phyloP scores from a whole-genome alignment of 768 basidiomycete genomes.

The Termitomyces eurrhizus region DNA sequence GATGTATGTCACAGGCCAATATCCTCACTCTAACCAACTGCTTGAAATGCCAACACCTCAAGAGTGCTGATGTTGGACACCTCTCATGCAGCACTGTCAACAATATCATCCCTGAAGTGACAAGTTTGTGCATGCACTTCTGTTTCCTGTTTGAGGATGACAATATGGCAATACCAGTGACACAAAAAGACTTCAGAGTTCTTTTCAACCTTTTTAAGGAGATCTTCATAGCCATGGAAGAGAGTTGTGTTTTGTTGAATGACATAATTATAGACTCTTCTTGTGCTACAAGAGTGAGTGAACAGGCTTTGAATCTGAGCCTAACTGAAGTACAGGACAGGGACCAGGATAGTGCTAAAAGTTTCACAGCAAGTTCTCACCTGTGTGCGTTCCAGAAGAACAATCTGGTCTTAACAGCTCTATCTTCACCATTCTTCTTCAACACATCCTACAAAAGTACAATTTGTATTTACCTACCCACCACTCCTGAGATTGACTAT shows the following conservation, averaged over 20 bases:
- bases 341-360: conserved; percentile 27
- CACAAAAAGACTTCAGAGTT: conserved; percentile 75
- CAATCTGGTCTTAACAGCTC: conserved; percentile 19
- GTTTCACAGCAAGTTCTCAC: conserved; percentile 41
- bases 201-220: conserved; percentile 87
- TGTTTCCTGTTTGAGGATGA: conserved; percentile 74
- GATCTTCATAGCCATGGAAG: conserved; percentile 75
- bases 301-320: conserved; percentile 60
- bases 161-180: conserved; percentile 54
- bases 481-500: no score
- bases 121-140: conserved; percentile 69
- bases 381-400: conserved; percentile 18
- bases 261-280: conserved; percentile 87
- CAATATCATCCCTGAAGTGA: conserved; percentile 67
- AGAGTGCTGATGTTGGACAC: conserved; percentile 81
- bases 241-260: conserved; percentile 80
- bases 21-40: conserved; percentile 85
- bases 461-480: no score
- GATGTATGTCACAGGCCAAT: conserved; percentile 72
- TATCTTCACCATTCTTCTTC: conserved; percentile 11
- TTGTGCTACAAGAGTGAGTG: conserved; percentile 66
- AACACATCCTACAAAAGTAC: conserved; percentile 26
- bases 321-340: conserved; percentile 41
- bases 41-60: conserved; percentile 85
- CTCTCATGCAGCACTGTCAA: conserved; percentile 80